These are phyloP conservation scores for Hypoxylon sp. DNA, from an alignment of 2,329 filamentous ascomycete genomes.

Conservation along the genomic window DNA sequence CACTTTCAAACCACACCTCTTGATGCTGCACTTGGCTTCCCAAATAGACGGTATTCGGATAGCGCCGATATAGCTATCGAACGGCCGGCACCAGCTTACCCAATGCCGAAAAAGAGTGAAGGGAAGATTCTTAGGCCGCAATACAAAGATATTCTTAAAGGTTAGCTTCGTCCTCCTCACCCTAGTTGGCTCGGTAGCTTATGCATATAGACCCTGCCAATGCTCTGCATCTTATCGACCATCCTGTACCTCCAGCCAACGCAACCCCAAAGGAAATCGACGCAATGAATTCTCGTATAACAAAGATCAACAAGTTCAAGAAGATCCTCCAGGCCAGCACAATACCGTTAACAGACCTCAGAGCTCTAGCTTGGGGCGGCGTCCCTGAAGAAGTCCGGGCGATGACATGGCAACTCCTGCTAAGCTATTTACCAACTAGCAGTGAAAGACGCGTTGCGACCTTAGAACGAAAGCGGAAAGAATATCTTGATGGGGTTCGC, in stretches of 20 bases:
- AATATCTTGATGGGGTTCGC: conserved; percentile 92
- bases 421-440: conserved; percentile 97
- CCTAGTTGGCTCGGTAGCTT: conserved; percentile 16
- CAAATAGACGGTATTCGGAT: conserved; percentile 77
- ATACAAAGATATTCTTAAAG: conserved; percentile 94
- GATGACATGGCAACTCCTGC: conserved; percentile 98
- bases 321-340: conserved; percentile 92
- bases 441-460: conserved; percentile 92
- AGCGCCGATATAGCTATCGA: conserved; percentile 96
- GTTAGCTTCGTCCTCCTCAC: conserved; percentile 56
- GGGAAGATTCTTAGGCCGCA: conserved; percentile 97
- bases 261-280: conserved; percentile 88
- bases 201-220: conserved; percentile 80
- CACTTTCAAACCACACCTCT: conserved; percentile 56
- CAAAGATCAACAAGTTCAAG: conserved; percentile 99
- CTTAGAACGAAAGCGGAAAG: conserved; percentile 93
- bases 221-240: conserved; percentile 92
- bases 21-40: conserved; percentile 58
- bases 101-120: conserved; percentile 88
- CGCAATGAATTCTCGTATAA: conserved; percentile 87
- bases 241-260: conserved; percentile 80
- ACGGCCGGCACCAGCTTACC: conserved; percentile 85
- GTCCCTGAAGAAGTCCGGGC: conserved; percentile 95
- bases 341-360: conserved; percentile 86
- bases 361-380: conserved; percentile 92